A percentile compares a stretch with the other conserved stretches of the same genome.
phyloP scores from a whole-genome alignment of 805 yeast species.

The Teunomyces pallodes region DNA sequence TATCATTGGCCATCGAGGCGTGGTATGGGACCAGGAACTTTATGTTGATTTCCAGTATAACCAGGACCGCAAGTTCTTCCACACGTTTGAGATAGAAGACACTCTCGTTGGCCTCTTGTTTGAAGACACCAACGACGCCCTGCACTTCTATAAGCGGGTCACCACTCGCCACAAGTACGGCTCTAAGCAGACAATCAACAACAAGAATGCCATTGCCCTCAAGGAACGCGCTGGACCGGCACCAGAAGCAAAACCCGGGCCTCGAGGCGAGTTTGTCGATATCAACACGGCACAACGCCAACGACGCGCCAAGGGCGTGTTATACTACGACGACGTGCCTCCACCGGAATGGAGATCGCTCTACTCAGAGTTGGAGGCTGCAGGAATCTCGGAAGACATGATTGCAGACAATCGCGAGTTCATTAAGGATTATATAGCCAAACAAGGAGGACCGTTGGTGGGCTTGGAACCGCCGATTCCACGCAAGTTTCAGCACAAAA shows the following conservation, averaged over 20 bases:
- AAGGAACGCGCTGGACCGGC: conserved; percentile 42
- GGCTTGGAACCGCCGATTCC: conserved; percentile 87
- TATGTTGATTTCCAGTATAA: conserved; percentile 84
- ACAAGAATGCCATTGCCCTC: conserved; percentile 84
- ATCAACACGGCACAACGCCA: conserved; percentile 52
- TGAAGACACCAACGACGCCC: conserved; percentile 85
- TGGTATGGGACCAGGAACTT: conserved; percentile 95
- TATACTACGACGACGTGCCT: conserved; percentile 75
- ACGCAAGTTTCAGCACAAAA: conserved; percentile 45
- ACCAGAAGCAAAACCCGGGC: conserved; percentile 45
- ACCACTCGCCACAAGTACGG: conserved; percentile 75
- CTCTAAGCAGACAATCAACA: conserved; percentile 78
- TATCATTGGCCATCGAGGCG: conserved; percentile 77
- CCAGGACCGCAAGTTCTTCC: conserved; percentile 94
- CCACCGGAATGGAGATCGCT: conserved; percentile 83
- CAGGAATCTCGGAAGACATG: conserved; percentile 85
- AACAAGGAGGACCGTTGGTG: conserved; percentile 76
- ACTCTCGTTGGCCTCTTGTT: conserved; percentile 84
- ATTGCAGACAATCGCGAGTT: conserved; percentile 83
- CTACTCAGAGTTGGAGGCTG: conserved; percentile 66
- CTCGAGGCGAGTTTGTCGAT: conserved; percentile 59
- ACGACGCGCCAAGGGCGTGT: conserved; percentile 54
- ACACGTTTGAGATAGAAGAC: conserved; percentile 89
- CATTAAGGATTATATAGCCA: conserved; percentile 71
- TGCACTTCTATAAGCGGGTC: conserved; percentile 79